phyloP scores from a whole-genome alignment of 1,284 basidiomycete species.

The Coniophora puteana region DNA sequence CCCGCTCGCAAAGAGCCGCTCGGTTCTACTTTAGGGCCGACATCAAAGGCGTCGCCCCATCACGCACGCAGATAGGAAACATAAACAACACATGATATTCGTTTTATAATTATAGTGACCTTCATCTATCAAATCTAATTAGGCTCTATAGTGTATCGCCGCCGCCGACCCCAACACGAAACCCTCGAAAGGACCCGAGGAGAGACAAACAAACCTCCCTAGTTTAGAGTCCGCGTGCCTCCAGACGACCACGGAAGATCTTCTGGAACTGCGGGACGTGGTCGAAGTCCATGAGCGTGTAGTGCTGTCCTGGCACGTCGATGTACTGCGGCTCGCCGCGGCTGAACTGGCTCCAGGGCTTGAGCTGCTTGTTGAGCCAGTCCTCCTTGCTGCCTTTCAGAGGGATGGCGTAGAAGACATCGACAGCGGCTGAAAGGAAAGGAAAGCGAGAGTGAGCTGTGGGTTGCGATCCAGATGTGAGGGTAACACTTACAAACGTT shows the following conservation, averaged over 20 bases:
- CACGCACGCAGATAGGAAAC: too few relatives aligned
- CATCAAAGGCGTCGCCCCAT: too few relatives aligned
- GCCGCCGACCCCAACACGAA: too few relatives aligned
- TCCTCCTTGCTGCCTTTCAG: constrained; percentile 27
- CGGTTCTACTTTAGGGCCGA: too few relatives aligned
- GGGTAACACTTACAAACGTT: constrained; percentile 20
- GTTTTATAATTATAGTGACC: too few relatives aligned
- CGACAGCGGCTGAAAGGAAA: constrained; percentile 7
- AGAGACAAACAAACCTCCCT: too few relatives aligned
- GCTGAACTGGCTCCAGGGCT: constrained; percentile 24
- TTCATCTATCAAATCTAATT: too few relatives aligned
- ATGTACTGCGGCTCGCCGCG: constrained; percentile 21
- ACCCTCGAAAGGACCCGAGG: too few relatives aligned
- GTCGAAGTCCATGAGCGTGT: constrained; percentile 31
- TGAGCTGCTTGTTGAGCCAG: constrained; percentile 32
- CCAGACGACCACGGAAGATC: constrained; percentile 26
- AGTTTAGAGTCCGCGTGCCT: constrained; percentile 23
- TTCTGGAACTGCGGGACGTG: constrained; percentile 29
- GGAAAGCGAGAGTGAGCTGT: neutral
- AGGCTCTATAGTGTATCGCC: too few relatives aligned
- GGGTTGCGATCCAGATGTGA: neutral
- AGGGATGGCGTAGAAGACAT: constrained; percentile 29
- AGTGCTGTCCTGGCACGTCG: constrained; percentile 28
- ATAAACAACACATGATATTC: too few relatives aligned
- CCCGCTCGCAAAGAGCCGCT: too few relatives aligned